phyloP scores from a whole-genome alignment of 495 filamentous ascomycete genomes.

The Talaromyces liani region DNA sequence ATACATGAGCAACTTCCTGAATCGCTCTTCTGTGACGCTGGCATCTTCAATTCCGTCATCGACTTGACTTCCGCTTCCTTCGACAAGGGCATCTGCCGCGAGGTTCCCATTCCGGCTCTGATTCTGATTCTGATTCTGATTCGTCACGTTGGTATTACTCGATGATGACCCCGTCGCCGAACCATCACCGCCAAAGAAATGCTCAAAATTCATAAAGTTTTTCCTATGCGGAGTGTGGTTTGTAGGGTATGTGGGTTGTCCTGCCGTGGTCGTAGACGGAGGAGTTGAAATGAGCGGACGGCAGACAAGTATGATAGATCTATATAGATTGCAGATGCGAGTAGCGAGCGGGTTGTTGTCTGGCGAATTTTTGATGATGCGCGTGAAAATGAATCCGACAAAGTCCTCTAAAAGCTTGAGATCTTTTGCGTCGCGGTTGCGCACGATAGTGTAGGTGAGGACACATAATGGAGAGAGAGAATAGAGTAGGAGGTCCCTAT shows the following conservation, averaged over 20 bases:
- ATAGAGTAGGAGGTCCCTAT: not conserved
- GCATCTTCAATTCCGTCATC: not conserved
- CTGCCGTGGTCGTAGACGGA: not conserved
- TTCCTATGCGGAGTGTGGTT: slow-evolving; percentile 3
- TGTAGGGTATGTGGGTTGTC: not conserved
- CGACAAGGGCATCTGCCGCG: not conserved
- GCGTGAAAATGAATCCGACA: not conserved
- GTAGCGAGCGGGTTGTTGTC: not conserved
- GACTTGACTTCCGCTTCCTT: not conserved
- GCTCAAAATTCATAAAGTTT: slow-evolving; percentile 9
- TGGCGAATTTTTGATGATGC: not conserved
- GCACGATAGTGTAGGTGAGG: not conserved
- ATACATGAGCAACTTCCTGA: not conserved
- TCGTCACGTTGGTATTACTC: not conserved
- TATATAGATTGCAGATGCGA: not conserved
- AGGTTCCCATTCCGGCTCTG: not conserved
- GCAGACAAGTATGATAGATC: not conserved
- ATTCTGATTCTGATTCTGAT: not conserved
- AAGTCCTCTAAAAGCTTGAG: not conserved
- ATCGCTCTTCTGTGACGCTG: not conserved
- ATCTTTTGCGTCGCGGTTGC: not conserved
- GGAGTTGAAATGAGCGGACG: not conserved
- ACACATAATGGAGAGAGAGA: not conserved
- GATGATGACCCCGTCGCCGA: not conserved
- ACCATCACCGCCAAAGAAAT: not conserved